Evolutionary conservation across 768 basidiomycete species (phyloP), one percentile per base, ranked within the genome.

Genomic region (Wakefieldia striispora): DNA sequence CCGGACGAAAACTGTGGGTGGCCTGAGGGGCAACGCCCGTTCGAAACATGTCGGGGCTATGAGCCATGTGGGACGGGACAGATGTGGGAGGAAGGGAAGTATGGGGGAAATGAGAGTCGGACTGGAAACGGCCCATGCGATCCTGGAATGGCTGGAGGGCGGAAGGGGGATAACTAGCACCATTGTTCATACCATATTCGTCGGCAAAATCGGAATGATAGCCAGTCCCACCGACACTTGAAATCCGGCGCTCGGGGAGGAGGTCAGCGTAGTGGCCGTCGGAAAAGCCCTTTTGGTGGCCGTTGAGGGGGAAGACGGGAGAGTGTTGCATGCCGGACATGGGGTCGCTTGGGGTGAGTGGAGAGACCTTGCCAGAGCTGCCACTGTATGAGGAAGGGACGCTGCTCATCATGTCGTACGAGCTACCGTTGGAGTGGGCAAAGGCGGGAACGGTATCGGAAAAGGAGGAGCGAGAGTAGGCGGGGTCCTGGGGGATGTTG

Each of bases 301-400:
- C 59, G 19, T 54, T 63, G 50, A 69, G 68, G 19, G 82, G 72
- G 60, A 83, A 86, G 7, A 66, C 73, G 14, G 78, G 70, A 6
- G 78, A 66, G 53, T 78, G 79, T 57, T 82, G 83, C 8, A 88
- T 72, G 42, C 74, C 73, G 49, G 72, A 69, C 52, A 82, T 78
- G 37, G 81, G 72, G 65, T 88, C 87, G 58, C 68, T 83, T 29
- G 86, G 86, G 12, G 85, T 85, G 38, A 88, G 73, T 0, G 88
- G 86, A 17, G 88, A 88, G 43, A 83, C 84, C 67, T 88, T 89
- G 54, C 86, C 86, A 50, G 81, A 83, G 71, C 75, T 77, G 39
- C 64, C 56, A 12, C 64, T 68, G 70, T 83, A 81, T 14, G 82
- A 84, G 3, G 83, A 83, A 20, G 82, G 73, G 19, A 84, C 70